phyloP scores from a whole-genome alignment of 495 filamentous ascomycete species.

The Trichodelitschia bisporula region DNA sequence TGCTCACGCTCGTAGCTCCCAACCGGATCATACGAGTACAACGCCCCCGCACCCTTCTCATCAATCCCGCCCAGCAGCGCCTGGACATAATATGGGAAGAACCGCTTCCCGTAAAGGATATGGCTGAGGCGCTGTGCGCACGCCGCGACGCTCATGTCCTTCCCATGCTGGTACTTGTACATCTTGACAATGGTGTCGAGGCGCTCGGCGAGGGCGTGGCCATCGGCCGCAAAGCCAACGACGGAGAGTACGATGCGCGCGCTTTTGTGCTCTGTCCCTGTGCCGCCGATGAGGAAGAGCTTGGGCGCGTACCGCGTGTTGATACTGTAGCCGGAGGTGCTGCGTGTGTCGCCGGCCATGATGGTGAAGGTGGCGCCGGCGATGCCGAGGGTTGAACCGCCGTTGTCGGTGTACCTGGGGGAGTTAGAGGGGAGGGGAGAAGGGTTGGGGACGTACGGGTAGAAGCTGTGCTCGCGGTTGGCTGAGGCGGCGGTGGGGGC shows the following conservation, averaged over 20 bases:
- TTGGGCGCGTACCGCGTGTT: constrained; percentile 86
- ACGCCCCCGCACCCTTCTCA: constrained; percentile 78
- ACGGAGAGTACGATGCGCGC: constrained; percentile 74
- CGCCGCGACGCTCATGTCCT: constrained; percentile 73
- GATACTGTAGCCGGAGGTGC: constrained; percentile 92
- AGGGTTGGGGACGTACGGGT: constrained; percentile 40
- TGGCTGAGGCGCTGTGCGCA: constrained; percentile 83
- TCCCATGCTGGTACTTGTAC: constrained; percentile 89
- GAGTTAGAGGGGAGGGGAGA: not conserved
- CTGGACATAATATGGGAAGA: constrained; percentile 93
- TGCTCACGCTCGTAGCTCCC: constrained; percentile 91
- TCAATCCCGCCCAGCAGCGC: constrained; percentile 86
- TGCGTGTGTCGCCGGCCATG: constrained; percentile 86
- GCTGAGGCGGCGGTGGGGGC: constrained; percentile 18
- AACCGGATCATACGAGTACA: constrained; percentile 95
- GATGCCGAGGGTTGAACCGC: constrained; percentile 88
- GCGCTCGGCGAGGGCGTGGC: constrained; percentile 67
- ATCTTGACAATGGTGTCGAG: constrained; percentile 83
- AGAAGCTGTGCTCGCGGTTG: constrained; percentile 59
- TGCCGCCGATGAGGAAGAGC: constrained; percentile 86
- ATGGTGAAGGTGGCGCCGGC: constrained; percentile 82
- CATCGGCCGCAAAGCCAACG: constrained; percentile 88
- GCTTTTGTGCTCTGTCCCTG: constrained; percentile 57
- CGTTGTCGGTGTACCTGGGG: constrained; percentile 86
- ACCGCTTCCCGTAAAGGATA: constrained; percentile 86